These are phyloP conservation scores for Sextonia rubra DNA, from an alignment of 164 flowering plant species.

Conservation along the genomic window DNA sequence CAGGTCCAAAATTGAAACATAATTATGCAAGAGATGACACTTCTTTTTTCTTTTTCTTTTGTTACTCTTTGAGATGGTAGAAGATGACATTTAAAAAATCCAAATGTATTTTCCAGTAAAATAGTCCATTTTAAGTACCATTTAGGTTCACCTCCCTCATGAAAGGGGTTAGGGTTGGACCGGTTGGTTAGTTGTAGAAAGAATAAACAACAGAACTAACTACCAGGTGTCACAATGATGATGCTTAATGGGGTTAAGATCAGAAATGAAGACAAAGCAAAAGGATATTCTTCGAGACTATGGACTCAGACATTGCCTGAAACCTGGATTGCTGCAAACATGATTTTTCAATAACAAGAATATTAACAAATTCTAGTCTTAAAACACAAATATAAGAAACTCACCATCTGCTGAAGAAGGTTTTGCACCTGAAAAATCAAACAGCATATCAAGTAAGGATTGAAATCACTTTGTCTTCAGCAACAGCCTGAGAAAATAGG, in stretches of 20 bases:
- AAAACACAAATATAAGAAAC: slow-evolving; percentile 11
- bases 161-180: neutral
- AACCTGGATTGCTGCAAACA: slow-evolving; percentile 86
- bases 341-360: neutral
- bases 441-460: neutral
- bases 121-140: neutral
- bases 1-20: no score
- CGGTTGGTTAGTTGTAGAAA: neutral
- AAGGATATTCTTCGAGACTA: slow-evolving; percentile 96
- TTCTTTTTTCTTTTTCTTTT: no score
- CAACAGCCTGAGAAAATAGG: neutral
- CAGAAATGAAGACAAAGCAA: neutral
- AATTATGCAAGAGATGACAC: no score
- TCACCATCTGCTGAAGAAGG: slow-evolving; percentile 82
- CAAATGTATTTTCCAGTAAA: no score
- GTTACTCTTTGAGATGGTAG: no score
- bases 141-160: no score
- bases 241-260: neutral
- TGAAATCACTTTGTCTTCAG: neutral
- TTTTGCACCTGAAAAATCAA: slow-evolving; percentile 53
- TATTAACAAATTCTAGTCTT: neutral
- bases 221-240: neutral
- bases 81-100: no score
- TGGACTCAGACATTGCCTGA: slow-evolving; percentile 84
- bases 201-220: neutral